phyloP scores from a whole-genome alignment of 371 early-diverging fungal genomes.

The Syncephalis fuscata region DNA sequence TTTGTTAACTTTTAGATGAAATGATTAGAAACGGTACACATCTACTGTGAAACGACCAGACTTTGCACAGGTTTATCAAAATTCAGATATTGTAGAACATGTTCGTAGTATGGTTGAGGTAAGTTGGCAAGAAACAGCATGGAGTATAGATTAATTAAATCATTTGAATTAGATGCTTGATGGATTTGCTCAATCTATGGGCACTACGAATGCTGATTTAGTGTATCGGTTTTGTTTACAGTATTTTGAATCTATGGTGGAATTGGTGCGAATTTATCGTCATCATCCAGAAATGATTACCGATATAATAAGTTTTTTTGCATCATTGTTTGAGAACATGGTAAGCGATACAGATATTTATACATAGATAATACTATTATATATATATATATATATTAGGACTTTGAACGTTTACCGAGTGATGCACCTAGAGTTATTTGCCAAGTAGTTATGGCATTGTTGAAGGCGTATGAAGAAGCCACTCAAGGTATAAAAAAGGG shows the following conservation, averaged over 20 bases:
- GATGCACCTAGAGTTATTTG: slow-evolving; percentile 27
- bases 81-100: slow-evolving; percentile 26
- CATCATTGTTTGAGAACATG: slow-evolving; percentile 28
- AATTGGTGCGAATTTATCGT: slow-evolving; percentile 45
- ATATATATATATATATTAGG: slow-evolving; percentile 9
- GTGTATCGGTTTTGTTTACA: slow-evolving; percentile 35
- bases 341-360: slow-evolving; percentile 11
- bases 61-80: slow-evolving; percentile 37
- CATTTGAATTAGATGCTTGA: slow-evolving; percentile 34
- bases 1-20: background rate
- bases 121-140: background rate
- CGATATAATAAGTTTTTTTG: slow-evolving; percentile 35
- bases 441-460: slow-evolving; percentile 20
- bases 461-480: slow-evolving; percentile 23
- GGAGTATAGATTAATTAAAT: background rate
- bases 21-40: slow-evolving; percentile 23
- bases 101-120: slow-evolving; percentile 54
- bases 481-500: slow-evolving; percentile 20
- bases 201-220: slow-evolving; percentile 34
- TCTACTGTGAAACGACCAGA: slow-evolving; percentile 34
- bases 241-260: slow-evolving; percentile 42
- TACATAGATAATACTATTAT: background rate
- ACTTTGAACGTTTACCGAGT: slow-evolving; percentile 20
- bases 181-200: slow-evolving; percentile 54
- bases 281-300: slow-evolving; percentile 41